Evolutionary conservation across 495 filamentous ascomycete species (phyloP).

Genomic region (Baudoinia panamericana): DNA sequence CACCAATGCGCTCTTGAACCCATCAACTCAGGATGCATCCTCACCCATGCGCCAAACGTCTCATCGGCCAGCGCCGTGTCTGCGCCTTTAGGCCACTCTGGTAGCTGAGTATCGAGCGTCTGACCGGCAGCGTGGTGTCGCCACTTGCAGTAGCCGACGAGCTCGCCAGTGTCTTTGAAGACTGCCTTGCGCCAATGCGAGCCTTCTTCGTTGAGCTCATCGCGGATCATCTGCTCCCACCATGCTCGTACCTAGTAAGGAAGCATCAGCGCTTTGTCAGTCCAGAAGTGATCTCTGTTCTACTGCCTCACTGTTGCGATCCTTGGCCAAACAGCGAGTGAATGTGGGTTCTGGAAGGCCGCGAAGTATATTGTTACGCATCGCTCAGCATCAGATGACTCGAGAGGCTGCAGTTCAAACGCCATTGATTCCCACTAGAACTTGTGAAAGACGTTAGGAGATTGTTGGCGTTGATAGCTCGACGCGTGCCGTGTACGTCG

Average conservation of each 20-base stretch:
- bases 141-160: slow-evolving; percentile 14
- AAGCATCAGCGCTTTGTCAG: too few species aligned
- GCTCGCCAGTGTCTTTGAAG: neutral
- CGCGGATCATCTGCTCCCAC: slow-evolving; percentile 17
- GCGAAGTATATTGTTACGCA: slow-evolving; percentile 18
- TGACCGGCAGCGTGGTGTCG: slow-evolving; percentile 1
- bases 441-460: too few species aligned
- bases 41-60: slow-evolving; percentile 17
- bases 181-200: slow-evolving; percentile 15
- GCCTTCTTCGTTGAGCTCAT: slow-evolving; percentile 12
- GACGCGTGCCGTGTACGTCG: too few species aligned
- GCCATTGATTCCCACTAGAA: too few species aligned
- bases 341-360: slow-evolving; percentile 21
- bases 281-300: too few species aligned
- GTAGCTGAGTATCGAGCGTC: slow-evolving; percentile 6
- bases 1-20: slow-evolving; percentile 16
- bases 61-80: slow-evolving; percentile 11
- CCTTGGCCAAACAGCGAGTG: slow-evolving; percentile 18
- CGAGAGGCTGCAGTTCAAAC: slow-evolving; percentile 10
- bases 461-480: too few species aligned
- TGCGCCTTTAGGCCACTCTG: slow-evolving; percentile 17
- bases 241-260: slow-evolving; percentile 12
- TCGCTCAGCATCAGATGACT: neutral
- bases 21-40: slow-evolving; percentile 9
- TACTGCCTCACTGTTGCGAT: too few species aligned